These are phyloP conservation scores for Hyphodiscus sp. DNA, from an alignment of 2,329 filamentous ascomycete genomes.

Conservation along the genomic window DNA sequence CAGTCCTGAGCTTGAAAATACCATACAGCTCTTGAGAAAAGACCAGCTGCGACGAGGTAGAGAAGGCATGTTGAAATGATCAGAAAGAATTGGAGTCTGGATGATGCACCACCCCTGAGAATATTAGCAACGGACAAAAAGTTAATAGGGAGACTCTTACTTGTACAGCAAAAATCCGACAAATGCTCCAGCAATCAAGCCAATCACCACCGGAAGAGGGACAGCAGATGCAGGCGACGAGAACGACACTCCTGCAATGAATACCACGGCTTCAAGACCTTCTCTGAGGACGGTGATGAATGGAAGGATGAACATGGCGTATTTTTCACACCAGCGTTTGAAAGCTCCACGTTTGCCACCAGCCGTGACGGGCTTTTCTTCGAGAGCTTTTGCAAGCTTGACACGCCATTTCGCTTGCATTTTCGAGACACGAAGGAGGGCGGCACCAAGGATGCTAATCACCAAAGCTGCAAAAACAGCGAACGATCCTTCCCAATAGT, in stretches of 20 bases:
- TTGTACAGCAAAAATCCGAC: conserved; percentile 75
- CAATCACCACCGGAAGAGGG: conserved; percentile 68
- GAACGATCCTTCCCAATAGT: conserved; percentile 78
- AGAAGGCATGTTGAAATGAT: conserved; percentile 75
- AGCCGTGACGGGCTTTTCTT: conserved; percentile 39
- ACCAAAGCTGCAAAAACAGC: conserved; percentile 68
- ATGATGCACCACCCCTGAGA: conserved; percentile 52
- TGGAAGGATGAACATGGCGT: conserved; percentile 79
- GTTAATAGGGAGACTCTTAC: conserved; percentile 40
- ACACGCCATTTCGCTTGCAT: conserved; percentile 82
- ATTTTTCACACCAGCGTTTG: conserved; percentile 65
- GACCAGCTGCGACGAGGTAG: conserved; percentile 76
- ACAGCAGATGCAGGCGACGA: conserved; percentile 68
- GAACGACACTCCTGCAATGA: conserved; percentile 78
- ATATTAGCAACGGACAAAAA: conserved; percentile 5
- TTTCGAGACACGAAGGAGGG: conserved; percentile 74
- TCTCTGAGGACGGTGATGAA: conserved; percentile 85
- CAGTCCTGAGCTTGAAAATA: conserved; percentile 64
- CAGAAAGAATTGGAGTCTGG: conserved; percentile 70
- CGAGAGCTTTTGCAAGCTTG: conserved; percentile 68
- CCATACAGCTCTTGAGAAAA: conserved; percentile 75
- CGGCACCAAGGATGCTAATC: conserved; percentile 75
- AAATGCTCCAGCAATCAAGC: conserved; percentile 57
- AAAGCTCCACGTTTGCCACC: conserved; percentile 39
- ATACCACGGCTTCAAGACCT: conserved; percentile 80